These are phyloP conservation scores for Halophytophthora batemanensis DNA, from an alignment of 352 stramenopile species.

Conservation along the genomic window DNA sequence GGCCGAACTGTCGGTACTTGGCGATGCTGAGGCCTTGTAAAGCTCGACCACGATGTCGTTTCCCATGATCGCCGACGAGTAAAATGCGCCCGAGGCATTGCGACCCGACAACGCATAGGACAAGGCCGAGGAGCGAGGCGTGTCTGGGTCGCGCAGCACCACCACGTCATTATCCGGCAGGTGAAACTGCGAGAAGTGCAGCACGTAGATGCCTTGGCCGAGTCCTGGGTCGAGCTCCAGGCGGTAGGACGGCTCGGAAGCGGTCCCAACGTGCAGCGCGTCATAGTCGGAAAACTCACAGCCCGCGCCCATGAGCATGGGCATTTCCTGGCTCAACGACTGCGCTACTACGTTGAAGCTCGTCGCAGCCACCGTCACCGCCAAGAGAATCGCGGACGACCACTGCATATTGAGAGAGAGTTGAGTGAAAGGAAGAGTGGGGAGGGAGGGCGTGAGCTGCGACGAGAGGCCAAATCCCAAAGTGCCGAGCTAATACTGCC, in stretches of 20 bases:
- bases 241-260: slow-evolving; percentile 31
- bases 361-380: slow-evolving; percentile 13
- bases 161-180: slow-evolving; percentile 34
- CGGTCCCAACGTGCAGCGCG: slow-evolving; percentile 14
- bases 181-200: slow-evolving; percentile 49
- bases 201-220: slow-evolving; percentile 50
- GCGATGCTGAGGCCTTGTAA: slow-evolving; percentile 23
- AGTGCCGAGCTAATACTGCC: slow-evolving; percentile 19
- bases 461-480: slow-evolving; percentile 16
- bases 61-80: slow-evolving; percentile 17
- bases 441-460: slow-evolving; percentile 5
- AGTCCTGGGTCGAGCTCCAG: slow-evolving; percentile 45
- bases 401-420: slow-evolving; percentile 21
- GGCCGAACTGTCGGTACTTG: slow-evolving; percentile 1
- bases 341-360: slow-evolving; percentile 5
- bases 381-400: background rate
- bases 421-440: too few species aligned
- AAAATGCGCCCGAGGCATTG: slow-evolving; percentile 16
- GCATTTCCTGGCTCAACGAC: slow-evolving; percentile 16
- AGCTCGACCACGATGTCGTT: slow-evolving; percentile 25
- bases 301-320: slow-evolving; percentile 36
- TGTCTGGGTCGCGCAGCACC: slow-evolving; percentile 29
- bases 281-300: slow-evolving; percentile 60
- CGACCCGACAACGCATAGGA: slow-evolving; percentile 16
- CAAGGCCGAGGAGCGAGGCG: slow-evolving; percentile 15